A percentile compares a stretch with the other conserved stretches of the same genome.
Conservation (phyloP, 2,329 filamentous ascomycete genomes). For the Aspergillus transmontanensis region DNA sequence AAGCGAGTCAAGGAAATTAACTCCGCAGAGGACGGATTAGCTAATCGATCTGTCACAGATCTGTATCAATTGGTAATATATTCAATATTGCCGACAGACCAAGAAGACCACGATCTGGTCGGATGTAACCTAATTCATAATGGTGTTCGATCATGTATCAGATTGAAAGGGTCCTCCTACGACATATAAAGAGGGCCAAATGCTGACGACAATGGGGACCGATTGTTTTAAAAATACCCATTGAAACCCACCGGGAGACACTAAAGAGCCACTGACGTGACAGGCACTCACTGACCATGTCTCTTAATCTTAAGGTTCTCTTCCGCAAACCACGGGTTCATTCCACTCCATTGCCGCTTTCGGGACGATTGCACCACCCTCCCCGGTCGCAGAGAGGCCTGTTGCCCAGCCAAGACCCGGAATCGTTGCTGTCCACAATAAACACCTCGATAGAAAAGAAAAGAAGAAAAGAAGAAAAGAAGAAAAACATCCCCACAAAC, state of each 20-base stretch:
- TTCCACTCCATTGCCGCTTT: slow-evolving; percentile 17
- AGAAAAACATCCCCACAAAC: background rate
- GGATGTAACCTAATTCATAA: background rate
- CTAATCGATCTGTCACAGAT: background rate
- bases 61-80: background rate
- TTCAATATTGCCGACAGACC: background rate
- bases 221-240: background rate
- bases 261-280: background rate
- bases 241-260: background rate
- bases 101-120: background rate
- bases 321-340: slow-evolving; percentile 15
- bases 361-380: slow-evolving; percentile 18
- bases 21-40: background rate
- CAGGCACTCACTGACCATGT: background rate
- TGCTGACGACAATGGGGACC: background rate
- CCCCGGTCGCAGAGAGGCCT: slow-evolving; percentile 17
- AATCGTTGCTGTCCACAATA: slow-evolving; percentile 9
- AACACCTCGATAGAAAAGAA: background rate
- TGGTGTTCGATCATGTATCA: background rate
- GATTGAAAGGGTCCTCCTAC: background rate
- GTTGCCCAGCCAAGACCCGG: slow-evolving; percentile 1
- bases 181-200: background rate
- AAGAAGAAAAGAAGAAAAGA: background rate
- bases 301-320: background rate
- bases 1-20: background rate